These are phyloP conservation scores for Basidiobolus meristosporus DNA, from an alignment of 371 early-diverging fungal species.

Conservation along the genomic window DNA sequence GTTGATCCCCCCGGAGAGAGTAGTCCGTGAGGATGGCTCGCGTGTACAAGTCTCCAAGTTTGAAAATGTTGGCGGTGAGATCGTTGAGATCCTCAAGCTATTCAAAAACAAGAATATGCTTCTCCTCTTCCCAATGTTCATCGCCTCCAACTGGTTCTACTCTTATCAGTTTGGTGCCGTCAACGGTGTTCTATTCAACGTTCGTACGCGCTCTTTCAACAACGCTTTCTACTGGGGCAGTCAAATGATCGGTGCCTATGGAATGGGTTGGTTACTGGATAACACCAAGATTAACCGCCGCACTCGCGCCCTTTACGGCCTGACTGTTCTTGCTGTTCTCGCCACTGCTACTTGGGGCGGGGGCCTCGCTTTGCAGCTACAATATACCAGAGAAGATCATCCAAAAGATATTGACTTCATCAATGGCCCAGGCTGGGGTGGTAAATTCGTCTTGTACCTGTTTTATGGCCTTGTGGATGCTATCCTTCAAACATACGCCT, in stretches of 20 bases:
- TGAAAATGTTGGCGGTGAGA: slow-evolving; percentile 31
- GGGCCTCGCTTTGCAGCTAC: slow-evolving; percentile 31
- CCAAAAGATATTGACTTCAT: slow-evolving; percentile 14
- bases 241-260: slow-evolving; percentile 36
- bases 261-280: slow-evolving; percentile 33
- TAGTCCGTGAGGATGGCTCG: too few relatives aligned
- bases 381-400: slow-evolving; percentile 11
- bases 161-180: too few relatives aligned
- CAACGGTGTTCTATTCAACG: slow-evolving; percentile 27
- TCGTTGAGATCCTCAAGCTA: slow-evolving; percentile 28
- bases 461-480: slow-evolving; percentile 46
- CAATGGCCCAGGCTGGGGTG: slow-evolving; percentile 16
- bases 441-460: slow-evolving; percentile 39
- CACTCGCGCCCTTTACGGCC: slow-evolving; percentile 27
- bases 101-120: slow-evolving; percentile 46
- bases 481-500: too few relatives aligned
- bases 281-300: slow-evolving; percentile 15
- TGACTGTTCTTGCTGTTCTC: slow-evolving; percentile 16
- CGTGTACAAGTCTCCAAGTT: slow-evolving; percentile 18
- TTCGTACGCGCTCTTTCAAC: slow-evolving; percentile 40
- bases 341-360: slow-evolving; percentile 37
- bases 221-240: slow-evolving; percentile 47
- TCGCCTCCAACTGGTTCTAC: too few relatives aligned
- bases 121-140: slow-evolving; percentile 33
- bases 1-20: too few relatives aligned